Evolutionary conservation across 1,139 yeast genomes (phyloP).

Genomic region (Casaregolazyma suthepensis): DNA sequence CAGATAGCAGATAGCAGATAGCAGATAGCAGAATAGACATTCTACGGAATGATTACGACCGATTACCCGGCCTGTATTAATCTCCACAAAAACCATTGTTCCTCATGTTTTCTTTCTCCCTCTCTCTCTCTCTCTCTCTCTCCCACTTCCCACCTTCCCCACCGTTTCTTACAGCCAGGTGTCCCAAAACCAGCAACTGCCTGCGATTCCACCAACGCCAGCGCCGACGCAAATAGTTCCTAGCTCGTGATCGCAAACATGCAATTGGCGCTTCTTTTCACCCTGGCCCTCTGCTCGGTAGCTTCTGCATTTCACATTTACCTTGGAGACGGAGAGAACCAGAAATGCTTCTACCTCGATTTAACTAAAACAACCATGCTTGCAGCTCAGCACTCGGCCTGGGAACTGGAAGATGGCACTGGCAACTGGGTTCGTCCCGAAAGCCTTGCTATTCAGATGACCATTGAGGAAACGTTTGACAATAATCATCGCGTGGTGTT

Average conservation of each 20-base stretch:
- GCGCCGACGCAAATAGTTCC: no score
- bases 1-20: no score
- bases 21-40: no score
- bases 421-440: constrained; percentile 43
- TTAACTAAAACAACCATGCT: constrained; percentile 53
- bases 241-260: neutral
- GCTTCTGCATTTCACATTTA: constrained; percentile 44
- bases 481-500: constrained; percentile 61
- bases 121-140: neutral
- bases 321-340: constrained; percentile 47
- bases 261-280: constrained; percentile 1
- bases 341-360: constrained; percentile 63
- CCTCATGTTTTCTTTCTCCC: no score
- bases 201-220: no score
- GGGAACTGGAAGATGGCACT: constrained; percentile 45
- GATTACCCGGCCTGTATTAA: no score
- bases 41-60: no score
- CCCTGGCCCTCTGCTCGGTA: constrained; percentile 1
- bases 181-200: neutral
- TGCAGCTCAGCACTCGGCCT: constrained; percentile 49
- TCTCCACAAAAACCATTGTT: no score
- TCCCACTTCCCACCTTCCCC: neutral
- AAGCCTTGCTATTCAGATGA: constrained; percentile 43
- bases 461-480: constrained; percentile 61
- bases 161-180: constrained; percentile 5